These are phyloP conservation scores for Raphanus hybrid DNA, from an alignment of 441 rosid genomes.

Conservation along the genomic window DNA sequence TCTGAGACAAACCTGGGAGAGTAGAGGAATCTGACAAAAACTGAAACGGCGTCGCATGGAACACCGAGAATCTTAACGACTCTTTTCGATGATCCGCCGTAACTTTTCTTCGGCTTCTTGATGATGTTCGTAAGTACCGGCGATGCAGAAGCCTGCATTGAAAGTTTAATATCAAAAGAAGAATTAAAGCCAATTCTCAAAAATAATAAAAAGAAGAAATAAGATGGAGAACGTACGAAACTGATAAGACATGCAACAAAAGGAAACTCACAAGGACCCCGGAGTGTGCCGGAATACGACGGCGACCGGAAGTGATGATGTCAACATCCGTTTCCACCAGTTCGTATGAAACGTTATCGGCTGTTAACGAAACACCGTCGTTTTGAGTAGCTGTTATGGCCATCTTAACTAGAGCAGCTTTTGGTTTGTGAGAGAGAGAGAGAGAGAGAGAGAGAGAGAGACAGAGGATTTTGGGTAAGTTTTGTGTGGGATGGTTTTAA, in stretches of 20 bases:
- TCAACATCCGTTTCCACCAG: slow-evolving; percentile 61
- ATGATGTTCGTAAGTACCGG: slow-evolving; percentile 67
- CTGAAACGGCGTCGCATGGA: slow-evolving; percentile 71
- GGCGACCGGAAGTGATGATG: slow-evolving; percentile 74
- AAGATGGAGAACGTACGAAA: not conserved
- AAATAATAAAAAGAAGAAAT: not conserved
- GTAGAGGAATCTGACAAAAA: slow-evolving; percentile 67
- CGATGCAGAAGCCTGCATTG: slow-evolving; percentile 64
- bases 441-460: not conserved
- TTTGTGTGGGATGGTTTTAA: not conserved
- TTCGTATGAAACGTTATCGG: slow-evolving; percentile 19
- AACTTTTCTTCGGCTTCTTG: slow-evolving; percentile 58
- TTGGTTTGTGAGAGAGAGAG: not conserved
- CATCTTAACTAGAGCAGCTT: not conserved
- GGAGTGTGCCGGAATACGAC: slow-evolving; percentile 72
- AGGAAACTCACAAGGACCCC: slow-evolving; percentile 56
- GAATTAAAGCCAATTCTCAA: not conserved
- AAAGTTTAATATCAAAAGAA: not conserved
- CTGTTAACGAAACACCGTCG: not conserved
- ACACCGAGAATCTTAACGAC: slow-evolving; percentile 75
- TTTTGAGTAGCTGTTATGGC: slow-evolving; percentile 21
- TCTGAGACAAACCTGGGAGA: slow-evolving; percentile 30
- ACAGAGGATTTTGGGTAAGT: not conserved
- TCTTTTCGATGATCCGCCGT: slow-evolving; percentile 51
- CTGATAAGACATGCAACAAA: not conserved